phyloP scores from a whole-genome alignment of 768 basidiomycete genomes.

The Jaapia argillacea region DNA sequence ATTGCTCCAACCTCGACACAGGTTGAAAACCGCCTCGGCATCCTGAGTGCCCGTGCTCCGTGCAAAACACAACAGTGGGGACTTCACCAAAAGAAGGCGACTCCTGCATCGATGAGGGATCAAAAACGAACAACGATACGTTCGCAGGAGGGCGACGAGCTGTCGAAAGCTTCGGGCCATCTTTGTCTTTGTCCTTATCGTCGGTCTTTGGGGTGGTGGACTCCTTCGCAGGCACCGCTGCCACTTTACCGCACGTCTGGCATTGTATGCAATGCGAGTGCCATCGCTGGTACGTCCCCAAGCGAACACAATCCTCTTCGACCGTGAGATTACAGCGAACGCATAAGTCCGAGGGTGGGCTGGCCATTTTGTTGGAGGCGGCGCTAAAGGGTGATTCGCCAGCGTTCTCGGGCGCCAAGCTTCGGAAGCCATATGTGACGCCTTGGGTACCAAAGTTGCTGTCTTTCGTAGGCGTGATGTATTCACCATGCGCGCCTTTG shows the following conservation, averaged over 20 bases:
- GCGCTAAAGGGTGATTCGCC: conserved; percentile 72
- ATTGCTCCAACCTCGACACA: conserved; percentile 93
- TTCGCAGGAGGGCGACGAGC: conserved; percentile 73
- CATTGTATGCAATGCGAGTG: conserved; percentile 94
- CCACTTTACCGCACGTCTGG: conserved; percentile 63
- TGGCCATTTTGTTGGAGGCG: conserved; percentile 39
- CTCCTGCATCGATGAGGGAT: conserved; percentile 58
- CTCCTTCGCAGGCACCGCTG: conserved; percentile 56
- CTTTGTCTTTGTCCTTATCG: conserved; percentile 33
- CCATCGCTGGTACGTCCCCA: conserved; percentile 97
- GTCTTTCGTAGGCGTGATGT: conserved; percentile 25
- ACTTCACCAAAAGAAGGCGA: conserved; percentile 63
- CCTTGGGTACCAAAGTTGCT: conserved; percentile 73
- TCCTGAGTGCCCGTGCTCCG: conserved; percentile 58
- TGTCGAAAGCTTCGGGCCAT: conserved; percentile 49
- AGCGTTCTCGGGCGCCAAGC: conserved; percentile 85
- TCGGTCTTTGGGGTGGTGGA: conserved; percentile 36
- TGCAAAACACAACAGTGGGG: conserved; percentile 68
- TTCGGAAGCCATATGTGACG: conserved; percentile 89
- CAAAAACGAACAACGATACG: conserved; percentile 71
- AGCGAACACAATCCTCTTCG: conserved; percentile 92
- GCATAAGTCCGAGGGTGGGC: conserved; percentile 86
- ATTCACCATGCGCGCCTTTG: conserved; percentile 65
- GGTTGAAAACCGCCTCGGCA: conserved; percentile 77
- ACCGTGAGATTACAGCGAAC: conserved; percentile 83